Conservation (phyloP, 2,329 filamentous ascomycete genomes). For the Aspergillus sp. region DNA sequence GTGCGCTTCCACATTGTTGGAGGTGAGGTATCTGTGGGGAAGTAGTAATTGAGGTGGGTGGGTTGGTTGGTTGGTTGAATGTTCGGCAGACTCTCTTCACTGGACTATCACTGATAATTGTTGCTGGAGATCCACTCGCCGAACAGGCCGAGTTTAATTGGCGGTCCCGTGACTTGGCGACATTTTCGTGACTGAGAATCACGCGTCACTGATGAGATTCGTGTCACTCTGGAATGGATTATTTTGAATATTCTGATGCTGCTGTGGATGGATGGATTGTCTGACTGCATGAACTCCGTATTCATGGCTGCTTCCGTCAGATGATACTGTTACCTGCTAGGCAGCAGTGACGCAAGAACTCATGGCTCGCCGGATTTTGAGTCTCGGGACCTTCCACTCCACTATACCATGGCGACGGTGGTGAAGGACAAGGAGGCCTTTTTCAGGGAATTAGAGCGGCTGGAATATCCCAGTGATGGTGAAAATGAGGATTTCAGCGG, state of each 20-base stretch:
- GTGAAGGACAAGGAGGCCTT: constrained; percentile 35
- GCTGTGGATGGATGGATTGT: background rate
- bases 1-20: constrained; percentile 35
- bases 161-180: constrained; percentile 37
- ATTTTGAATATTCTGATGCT: background rate
- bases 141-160: constrained; percentile 23
- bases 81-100: background rate
- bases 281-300: background rate
- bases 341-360: constrained; percentile 13
- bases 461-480: constrained; percentile 32
- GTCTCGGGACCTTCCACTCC: constrained; percentile 16
- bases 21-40: background rate
- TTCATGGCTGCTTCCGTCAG: background rate
- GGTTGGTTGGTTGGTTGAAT: background rate
- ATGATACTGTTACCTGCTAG: constrained; percentile 8
- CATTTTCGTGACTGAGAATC: constrained; percentile 30
- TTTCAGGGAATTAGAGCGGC: constrained; percentile 37
- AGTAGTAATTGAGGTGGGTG: background rate
- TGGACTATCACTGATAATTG: background rate
- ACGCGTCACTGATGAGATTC: background rate
- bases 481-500: constrained; percentile 22
- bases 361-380: constrained; percentile 19
- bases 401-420: constrained; percentile 22
- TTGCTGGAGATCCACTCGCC: constrained; percentile 2
- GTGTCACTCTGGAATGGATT: background rate